Evolutionary conservation across 2,329 filamentous ascomycete species (phyloP), one percentile per base, ranked within the genome.

Genomic region (Aureobasidium sp.): DNA sequence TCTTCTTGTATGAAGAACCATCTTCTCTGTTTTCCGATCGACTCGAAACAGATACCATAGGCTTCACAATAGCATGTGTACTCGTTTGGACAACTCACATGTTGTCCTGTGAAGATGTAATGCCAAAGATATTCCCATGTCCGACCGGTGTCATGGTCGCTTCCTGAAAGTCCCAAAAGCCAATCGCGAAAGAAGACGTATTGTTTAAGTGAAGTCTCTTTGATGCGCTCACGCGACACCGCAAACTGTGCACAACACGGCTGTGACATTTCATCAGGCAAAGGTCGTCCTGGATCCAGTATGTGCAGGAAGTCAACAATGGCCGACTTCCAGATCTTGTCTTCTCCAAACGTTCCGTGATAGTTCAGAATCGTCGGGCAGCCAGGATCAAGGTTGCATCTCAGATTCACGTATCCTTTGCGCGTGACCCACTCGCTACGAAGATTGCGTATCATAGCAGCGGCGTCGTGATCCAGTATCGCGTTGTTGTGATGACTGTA

Each of bases 71-170:
- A 88, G 76, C 89, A 91, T 0, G 85, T 75, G 65, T 85, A 81
- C 76, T 88, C 85, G 53, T 78, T 76, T 0, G 85, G 84, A 69
- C 86, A 88, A 61, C 81, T 79, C 13, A 83, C 74, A 7, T 81
- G 78, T 20, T 79, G 67, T 2, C 84, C 85, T 0, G 87, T 86
- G 72, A 90, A 91, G 18, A 90, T 81, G 66, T 84, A 87, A 67
- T 90, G 87, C 88, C 88, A 91, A 1, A 89, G 76, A 71, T 90
- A 90, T 73, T 91, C 88, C 80, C 87, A 90, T 20, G 90, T 81
- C 3, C 88, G 81, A 3, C 88, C 88, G 16, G 84, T 85, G 25
- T 90, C 78, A 48, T 82, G 83, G 71, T 90, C 87, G 27, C 77
- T 79, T 36, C 90, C 73, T 25, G 84, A 78, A 0, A 88, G 90